Conservation (phyloP, 106 monocot genomes). For the Acanthochlamys bracteata region DNA sequence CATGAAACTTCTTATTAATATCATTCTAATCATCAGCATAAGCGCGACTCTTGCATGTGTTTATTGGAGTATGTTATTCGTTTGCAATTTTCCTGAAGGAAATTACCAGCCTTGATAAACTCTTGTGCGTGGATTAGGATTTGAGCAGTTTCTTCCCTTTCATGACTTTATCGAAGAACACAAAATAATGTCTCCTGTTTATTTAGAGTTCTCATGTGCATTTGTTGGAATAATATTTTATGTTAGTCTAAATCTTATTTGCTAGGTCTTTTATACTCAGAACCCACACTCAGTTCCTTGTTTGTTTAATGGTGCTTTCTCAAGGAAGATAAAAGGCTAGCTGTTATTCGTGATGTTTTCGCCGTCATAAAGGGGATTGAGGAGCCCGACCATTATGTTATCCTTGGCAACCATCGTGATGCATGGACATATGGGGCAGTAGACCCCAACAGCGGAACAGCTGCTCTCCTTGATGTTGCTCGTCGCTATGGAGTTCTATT, state of each 20-base stretch:
- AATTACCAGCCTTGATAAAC: too few relatives aligned
- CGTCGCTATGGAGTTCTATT: slow-evolving; percentile 41
- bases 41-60: too few relatives aligned
- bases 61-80: too few relatives aligned
- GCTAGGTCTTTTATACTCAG: slow-evolving; percentile 21
- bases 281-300: too few relatives aligned
- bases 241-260: slow-evolving; percentile 8
- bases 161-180: not conserved
- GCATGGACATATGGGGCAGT: slow-evolving; percentile 99
- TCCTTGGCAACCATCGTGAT: slow-evolving; percentile 95
- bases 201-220: not conserved
- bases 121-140: too few relatives aligned
- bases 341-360: slow-evolving; percentile 55
- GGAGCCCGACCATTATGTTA: slow-evolving; percentile 81
- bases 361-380: slow-evolving; percentile 52
- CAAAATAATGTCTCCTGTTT: not conserved
- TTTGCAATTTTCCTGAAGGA: too few relatives aligned
- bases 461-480: slow-evolving; percentile 72
- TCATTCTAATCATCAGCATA: too few relatives aligned
- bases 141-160: not conserved
- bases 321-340: slow-evolving; percentile 71
- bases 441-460: slow-evolving; percentile 94
- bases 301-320: too few relatives aligned
- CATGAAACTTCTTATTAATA: too few relatives aligned
- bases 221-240: not conserved